Evolutionary conservation across 805 yeast genomes (phyloP).

Genomic region (Kuraishia molischiana): DNA sequence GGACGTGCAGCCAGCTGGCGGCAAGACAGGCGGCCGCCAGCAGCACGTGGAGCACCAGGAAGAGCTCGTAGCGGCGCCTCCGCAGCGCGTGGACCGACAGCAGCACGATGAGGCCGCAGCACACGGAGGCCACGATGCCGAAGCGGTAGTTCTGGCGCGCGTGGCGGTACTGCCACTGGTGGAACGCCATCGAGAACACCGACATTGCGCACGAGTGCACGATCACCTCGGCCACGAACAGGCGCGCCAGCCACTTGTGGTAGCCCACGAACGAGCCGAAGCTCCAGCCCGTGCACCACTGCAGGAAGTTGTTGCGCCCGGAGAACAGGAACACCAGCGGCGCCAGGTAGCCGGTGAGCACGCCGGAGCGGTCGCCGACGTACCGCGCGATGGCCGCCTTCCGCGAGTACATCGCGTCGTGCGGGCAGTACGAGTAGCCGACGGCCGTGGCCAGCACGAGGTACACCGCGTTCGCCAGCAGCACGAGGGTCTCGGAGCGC

Average conservation of each 20-base stretch:
- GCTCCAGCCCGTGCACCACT: slow-evolving; percentile 50
- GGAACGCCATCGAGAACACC: slow-evolving; percentile 12
- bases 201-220: slow-evolving; percentile 30
- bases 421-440: slow-evolving; percentile 11
- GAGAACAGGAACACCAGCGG: slow-evolving; percentile 51
- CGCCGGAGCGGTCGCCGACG: slow-evolving; percentile 43
- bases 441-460: slow-evolving; percentile 10
- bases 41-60: slow-evolving; percentile 47
- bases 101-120: slow-evolving; percentile 31
- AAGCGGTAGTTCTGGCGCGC: slow-evolving; percentile 15
- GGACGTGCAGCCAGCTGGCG: slow-evolving; percentile 51
- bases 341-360: slow-evolving; percentile 31
- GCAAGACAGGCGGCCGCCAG: slow-evolving; percentile 43
- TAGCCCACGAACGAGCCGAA: slow-evolving; percentile 43
- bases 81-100: slow-evolving; percentile 47
- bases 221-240: slow-evolving; percentile 27
- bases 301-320: slow-evolving; percentile 52
- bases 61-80: slow-evolving; percentile 45
- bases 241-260: slow-evolving; percentile 50
- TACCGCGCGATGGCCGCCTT: slow-evolving; percentile 20
- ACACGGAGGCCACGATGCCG: slow-evolving; percentile 27
- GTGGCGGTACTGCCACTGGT: slow-evolving; percentile 16
- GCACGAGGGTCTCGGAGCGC: slow-evolving; percentile 36
- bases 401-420: slow-evolving; percentile 13
- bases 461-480: slow-evolving; percentile 26